These are phyloP conservation scores for Spongospora subterranea DNA, from an alignment of 208 protist genomes.

Conservation along the genomic window DNA sequence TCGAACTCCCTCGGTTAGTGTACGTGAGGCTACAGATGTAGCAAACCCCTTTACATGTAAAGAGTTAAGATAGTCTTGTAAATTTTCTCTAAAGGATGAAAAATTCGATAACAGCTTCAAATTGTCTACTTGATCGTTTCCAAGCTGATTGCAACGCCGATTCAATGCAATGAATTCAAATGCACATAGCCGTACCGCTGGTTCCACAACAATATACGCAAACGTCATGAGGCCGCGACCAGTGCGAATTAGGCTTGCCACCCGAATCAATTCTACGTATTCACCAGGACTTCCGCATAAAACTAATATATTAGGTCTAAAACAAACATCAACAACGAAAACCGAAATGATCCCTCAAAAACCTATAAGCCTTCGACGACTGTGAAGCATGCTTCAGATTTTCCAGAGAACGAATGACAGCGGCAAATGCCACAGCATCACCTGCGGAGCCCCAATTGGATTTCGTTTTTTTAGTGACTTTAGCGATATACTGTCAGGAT, in stretches of 20 bases:
- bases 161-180: neutral
- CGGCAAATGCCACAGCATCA: neutral
- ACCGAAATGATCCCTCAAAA: neutral
- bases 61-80: neutral
- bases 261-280: neutral
- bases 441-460: neutral
- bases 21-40: neutral
- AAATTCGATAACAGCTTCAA: neutral
- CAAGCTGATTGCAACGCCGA: neutral
- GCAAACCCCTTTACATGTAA: conserved; percentile 4
- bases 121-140: neutral
- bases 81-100: neutral
- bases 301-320: conserved; percentile 23
- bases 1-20: neutral
- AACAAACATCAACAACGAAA: neutral
- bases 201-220: neutral
- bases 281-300: neutral
- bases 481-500: conserved; percentile 6
- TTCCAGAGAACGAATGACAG: neutral
- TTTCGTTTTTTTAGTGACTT: neutral
- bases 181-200: neutral
- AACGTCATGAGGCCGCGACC: neutral
- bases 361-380: conserved; percentile 49
- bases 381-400: neutral
- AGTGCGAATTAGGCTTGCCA: neutral